These are phyloP conservation scores for Penicillium antarcticum DNA, from an alignment of 495 filamentous ascomycete genomes.

Conservation along the genomic window DNA sequence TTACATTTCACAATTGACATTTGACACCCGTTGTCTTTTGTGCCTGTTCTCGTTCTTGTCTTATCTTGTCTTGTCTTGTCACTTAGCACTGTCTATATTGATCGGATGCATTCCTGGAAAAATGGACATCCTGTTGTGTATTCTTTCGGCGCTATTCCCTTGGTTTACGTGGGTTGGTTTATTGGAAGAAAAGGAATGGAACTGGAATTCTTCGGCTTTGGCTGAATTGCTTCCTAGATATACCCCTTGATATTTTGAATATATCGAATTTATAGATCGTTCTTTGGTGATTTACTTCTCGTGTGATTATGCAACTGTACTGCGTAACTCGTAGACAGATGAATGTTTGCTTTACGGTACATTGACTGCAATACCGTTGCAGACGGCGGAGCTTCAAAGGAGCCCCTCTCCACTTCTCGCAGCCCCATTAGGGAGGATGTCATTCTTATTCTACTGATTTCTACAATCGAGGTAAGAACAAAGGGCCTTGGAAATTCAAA, in stretches of 20 bases:
- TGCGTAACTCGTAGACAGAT: no score
- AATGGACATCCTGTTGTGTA: background rate
- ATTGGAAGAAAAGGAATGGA: background rate
- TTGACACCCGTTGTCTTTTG: background rate
- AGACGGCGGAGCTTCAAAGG: no score
- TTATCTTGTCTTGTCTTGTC: background rate
- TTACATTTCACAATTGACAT: background rate
- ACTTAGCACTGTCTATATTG: conserved; percentile 3
- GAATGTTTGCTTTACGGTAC: no score
- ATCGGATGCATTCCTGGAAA: background rate
- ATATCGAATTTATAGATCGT: conserved; percentile 7
- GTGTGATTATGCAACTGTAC: no score
- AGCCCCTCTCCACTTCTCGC: no score
- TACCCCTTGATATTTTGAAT: conserved; percentile 6
- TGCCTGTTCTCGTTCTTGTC: background rate
- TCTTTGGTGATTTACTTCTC: no score
- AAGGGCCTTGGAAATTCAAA: no score
- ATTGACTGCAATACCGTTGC: no score
- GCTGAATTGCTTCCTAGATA: conserved; percentile 6
- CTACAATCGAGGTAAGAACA: no score
- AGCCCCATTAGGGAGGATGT: no score
- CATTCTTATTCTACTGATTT: no score
- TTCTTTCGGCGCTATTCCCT: conserved; percentile 1
- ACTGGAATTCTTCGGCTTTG: background rate
- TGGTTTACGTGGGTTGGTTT: conserved; percentile 2